Evolutionary conservation across 192 early-diverging fungal genomes (phyloP).

Genomic region (Coemansia sp.): DNA sequence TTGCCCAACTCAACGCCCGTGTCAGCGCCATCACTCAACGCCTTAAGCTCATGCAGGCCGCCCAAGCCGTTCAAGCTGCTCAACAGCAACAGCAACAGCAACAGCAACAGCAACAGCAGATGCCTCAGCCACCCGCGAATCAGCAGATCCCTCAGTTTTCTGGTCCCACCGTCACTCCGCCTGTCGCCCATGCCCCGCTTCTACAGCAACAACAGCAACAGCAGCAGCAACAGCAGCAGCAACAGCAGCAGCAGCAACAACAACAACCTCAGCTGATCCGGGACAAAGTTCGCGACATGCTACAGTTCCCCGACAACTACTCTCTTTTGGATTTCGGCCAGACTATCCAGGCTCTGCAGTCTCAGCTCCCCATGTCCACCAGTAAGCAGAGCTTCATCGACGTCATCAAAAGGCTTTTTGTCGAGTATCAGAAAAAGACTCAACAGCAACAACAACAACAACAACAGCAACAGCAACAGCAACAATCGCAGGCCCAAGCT

Average conservation of each 20-base stretch:
- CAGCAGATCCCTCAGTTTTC: neutral
- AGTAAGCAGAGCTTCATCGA: constrained; percentile 12
- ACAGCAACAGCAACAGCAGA: constrained; percentile 15
- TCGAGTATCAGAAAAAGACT: constrained; percentile 5
- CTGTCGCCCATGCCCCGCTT: neutral
- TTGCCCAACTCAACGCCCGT: constrained; percentile 4
- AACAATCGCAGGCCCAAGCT: constrained; percentile 8
- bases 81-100: constrained; percentile 21
- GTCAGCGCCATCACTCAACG: constrained; percentile 4
- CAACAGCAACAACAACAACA: constrained; percentile 19
- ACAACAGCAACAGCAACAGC: constrained; percentile 12
- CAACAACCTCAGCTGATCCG: neutral
- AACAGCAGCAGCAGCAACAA: neutral
- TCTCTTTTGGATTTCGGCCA: constrained; percentile 14
- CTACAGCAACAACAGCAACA: too few relatives aligned
- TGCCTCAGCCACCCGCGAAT: neutral
- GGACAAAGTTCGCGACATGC: constrained; percentile 14
- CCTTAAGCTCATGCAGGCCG: neutral
- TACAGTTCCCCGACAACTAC: constrained; percentile 26
- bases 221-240: too few relatives aligned
- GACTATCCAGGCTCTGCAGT: constrained; percentile 22
- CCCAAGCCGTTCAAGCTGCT: constrained; percentile 16
- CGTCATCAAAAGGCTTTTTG: constrained; percentile 2
- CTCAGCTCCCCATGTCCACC: neutral
- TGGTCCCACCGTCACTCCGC: neutral